phyloP scores from a whole-genome alignment of 129 eudicot genomes.

The Silybum marianum region DNA sequence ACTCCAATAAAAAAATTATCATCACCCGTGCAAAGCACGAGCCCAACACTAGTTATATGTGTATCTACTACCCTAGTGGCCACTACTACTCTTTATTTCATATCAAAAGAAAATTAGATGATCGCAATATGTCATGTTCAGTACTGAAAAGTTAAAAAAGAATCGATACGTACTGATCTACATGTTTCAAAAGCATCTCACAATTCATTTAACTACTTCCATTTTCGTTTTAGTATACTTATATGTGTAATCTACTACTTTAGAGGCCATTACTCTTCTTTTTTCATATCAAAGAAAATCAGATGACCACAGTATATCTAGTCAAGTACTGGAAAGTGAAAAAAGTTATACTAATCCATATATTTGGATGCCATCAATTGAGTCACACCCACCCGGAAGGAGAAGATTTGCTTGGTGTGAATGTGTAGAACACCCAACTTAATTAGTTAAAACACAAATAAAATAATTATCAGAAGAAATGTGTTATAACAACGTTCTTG shows the following conservation, averaged over 20 bases:
- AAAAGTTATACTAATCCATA: not conserved
- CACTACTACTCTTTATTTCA: constrained; percentile 18
- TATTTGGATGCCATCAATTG: not conserved
- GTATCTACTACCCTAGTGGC: constrained; percentile 22
- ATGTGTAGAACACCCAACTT: not conserved
- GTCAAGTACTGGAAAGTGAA: not conserved
- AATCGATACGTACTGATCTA: not conserved
- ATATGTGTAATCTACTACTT: constrained; percentile 5
- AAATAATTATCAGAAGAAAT: not conserved
- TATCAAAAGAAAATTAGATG: not conserved
- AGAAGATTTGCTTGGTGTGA: not conserved
- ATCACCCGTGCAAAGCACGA: no score
- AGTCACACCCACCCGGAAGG: not conserved
- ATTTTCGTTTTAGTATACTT: not conserved
- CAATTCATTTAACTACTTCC: constrained; percentile 12
- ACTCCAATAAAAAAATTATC: no score
- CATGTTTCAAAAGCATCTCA: constrained; percentile 4
- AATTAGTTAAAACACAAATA: not conserved
- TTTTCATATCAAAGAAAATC: not conserved
- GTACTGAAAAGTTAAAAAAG: not conserved
- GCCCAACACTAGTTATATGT: no score
- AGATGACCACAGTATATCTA: not conserved
- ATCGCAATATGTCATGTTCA: not conserved
- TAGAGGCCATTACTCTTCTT: not conserved
- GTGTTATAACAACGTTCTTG: not conserved